Conservation (phyloP, 78 protist species). For the Anaeramoeba flamelloides region DNA sequence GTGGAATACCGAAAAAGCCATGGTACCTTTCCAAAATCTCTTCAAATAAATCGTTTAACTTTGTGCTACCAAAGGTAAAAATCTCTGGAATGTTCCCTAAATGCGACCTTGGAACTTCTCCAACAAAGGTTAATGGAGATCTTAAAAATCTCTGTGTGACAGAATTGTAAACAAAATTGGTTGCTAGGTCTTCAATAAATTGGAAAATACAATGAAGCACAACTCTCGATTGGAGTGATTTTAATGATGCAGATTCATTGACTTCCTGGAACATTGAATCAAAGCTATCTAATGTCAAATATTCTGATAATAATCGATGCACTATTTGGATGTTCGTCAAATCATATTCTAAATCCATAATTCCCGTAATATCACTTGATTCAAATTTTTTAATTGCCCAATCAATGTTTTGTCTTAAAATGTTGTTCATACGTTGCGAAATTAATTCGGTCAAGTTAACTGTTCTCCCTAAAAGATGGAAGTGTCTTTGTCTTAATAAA, state of each 20-base stretch:
- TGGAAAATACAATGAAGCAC: constrained; percentile 40
- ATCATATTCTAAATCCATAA: constrained; percentile 45
- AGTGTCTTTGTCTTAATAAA: constrained; percentile 44
- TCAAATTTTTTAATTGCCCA: constrained; percentile 52
- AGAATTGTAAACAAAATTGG: constrained; percentile 39
- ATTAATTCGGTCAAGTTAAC: constrained; percentile 33
- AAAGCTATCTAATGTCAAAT: constrained; percentile 40
- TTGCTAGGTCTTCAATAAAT: constrained; percentile 35
- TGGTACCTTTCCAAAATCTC: constrained; percentile 18
- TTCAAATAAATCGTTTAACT: constrained; percentile 29
- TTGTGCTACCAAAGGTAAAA: constrained; percentile 35
- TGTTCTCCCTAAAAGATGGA: constrained; percentile 52
- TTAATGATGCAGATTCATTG: constrained; percentile 43
- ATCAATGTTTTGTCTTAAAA: constrained; percentile 33
- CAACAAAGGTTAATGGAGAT: constrained; percentile 26
- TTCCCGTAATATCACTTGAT: constrained; percentile 21
- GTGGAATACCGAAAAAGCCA: constrained; percentile 7
- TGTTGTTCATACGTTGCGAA: constrained; percentile 51
- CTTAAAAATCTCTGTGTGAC: constrained; percentile 41
- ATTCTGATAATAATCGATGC: constrained; percentile 26
- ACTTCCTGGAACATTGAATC: constrained; percentile 40
- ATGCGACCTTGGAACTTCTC: constrained; percentile 22
- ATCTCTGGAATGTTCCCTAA: constrained; percentile 19
- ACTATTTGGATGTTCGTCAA: constrained; percentile 30
- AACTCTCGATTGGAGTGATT: constrained; percentile 45